Conservation (phyloP, 305 asterid species). For the Fraxinus greggii region DNA sequence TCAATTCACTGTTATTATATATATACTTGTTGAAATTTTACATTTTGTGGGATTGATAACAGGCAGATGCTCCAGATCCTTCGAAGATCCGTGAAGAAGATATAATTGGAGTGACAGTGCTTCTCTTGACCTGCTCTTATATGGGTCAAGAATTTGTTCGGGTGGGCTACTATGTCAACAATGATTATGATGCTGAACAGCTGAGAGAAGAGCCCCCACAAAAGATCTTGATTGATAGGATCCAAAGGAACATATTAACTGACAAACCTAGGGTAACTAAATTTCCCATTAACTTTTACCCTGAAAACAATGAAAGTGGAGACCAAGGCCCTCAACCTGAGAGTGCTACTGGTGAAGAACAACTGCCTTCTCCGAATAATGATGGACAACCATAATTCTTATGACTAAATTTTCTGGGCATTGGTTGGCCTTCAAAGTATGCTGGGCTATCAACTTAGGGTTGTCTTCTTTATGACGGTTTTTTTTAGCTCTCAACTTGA, state of each 20-base stretch:
- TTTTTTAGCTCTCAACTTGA: conserved; percentile 17
- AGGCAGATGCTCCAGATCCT: conserved; percentile 96
- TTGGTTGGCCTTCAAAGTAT: conserved; percentile 8
- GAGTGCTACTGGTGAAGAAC: conserved; percentile 48
- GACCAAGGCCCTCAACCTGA: conserved; percentile 58
- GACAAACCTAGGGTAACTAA: conserved; percentile 89
- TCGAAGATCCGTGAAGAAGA: conserved; percentile 88
- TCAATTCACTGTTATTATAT: conserved; percentile 3
- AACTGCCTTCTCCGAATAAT: conserved; percentile 36
- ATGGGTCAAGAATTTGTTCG: conserved; percentile 83
- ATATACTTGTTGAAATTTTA: conserved; percentile 4
- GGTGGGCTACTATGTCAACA: conserved; percentile 85
- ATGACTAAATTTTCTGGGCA: conserved; percentile 8
- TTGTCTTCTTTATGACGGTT: conserved; percentile 14
- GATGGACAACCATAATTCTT: conserved; percentile 34
- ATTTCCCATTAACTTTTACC: conserved; percentile 75
- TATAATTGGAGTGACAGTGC: conserved; percentile 87
- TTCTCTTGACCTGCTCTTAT: conserved; percentile 83
- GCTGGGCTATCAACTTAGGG: conserved; percentile 10
- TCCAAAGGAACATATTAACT: conserved; percentile 72
- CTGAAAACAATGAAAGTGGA: conserved; percentile 58
- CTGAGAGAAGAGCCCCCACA: conserved; percentile 83
- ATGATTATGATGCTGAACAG: conserved; percentile 76
- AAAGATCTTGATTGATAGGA: conserved; percentile 66
- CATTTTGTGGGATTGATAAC: conserved; percentile 22